Percentiles rank a stretch among this genome's conserved stretches.
Conservation (phyloP, 257 asterid species). For the Primulina tabacum region DNA sequence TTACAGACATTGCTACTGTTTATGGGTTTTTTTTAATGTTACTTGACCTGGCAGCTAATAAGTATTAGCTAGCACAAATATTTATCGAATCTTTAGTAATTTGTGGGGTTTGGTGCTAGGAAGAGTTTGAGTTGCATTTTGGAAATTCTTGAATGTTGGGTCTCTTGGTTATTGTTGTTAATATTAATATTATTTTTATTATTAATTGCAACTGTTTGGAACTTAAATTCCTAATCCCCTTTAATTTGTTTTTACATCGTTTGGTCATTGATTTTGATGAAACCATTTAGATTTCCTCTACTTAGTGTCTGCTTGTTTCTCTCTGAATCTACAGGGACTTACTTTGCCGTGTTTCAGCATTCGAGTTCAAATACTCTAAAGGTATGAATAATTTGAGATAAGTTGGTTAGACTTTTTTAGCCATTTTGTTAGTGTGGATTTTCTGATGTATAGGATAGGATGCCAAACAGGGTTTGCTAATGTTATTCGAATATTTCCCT, state of each 20-base stretch:
- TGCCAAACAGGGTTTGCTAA: conserved; percentile 1
- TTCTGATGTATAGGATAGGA: conserved; percentile 8
- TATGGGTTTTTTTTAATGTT: conserved; percentile 22
- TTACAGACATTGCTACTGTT: conserved; percentile 24
- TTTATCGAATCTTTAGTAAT: background rate
- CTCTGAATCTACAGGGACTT: conserved; percentile 10
- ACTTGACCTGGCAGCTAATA: conserved; percentile 23
- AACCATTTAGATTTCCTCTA: conserved; percentile 5
- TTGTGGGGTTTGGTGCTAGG: conserved; percentile 7
- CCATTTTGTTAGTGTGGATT: conserved; percentile 7
- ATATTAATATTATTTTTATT: conserved; percentile 15
- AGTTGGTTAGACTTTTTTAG: conserved; percentile 12
- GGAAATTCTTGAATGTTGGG: conserved; percentile 10
- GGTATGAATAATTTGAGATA: conserved; percentile 7
- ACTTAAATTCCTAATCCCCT: background rate
- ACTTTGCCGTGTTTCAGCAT: conserved; percentile 17
- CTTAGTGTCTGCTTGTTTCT: background rate
- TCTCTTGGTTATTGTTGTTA: conserved; percentile 8
- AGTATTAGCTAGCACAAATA: conserved; percentile 27
- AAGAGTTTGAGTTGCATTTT: conserved; percentile 10
- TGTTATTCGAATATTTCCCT: conserved; percentile 1
- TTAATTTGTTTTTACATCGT: conserved; percentile 12
- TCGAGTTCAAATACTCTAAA: conserved; percentile 11
- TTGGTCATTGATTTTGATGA: background rate
- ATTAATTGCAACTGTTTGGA: conserved; percentile 19